Percentiles rank a stretch among this genome's conserved stretches.
Conservation (phyloP, 306 rosid genomes). For the Trifolium fragiferum region DNA sequence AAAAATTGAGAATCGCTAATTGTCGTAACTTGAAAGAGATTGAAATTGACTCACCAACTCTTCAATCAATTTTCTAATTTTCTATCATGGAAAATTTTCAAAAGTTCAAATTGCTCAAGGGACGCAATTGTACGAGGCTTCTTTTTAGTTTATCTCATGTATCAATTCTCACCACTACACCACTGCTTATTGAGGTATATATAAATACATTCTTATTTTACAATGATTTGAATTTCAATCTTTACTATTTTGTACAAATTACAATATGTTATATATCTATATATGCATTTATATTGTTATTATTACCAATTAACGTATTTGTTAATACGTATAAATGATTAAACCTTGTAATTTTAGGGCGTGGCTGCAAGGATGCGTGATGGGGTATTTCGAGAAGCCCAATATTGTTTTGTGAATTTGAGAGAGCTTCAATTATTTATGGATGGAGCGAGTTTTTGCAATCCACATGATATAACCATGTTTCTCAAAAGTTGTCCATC, state of each 20-base stretch:
- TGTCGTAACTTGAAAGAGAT: neutral
- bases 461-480: conserved; percentile 43
- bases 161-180: conserved; percentile 36
- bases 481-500: conserved; percentile 46
- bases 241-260: too few relatives aligned
- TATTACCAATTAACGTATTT: too few relatives aligned
- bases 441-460: conserved; percentile 46
- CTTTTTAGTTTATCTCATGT: conserved; percentile 27
- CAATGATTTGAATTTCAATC: too few relatives aligned
- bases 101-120: neutral
- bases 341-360: conserved; percentile 33
- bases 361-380: conserved; percentile 27
- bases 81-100: conserved; percentile 23
- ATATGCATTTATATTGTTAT: too few relatives aligned
- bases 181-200: conserved; percentile 52
- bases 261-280: too few relatives aligned
- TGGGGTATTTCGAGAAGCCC: neutral
- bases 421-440: conserved; percentile 54
- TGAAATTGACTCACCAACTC: conserved; percentile 38
- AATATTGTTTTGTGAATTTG: conserved; percentile 21
- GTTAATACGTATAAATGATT: too few relatives aligned
- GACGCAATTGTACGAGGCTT: conserved; percentile 29
- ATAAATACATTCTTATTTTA: too few relatives aligned
- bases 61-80: conserved; percentile 15
- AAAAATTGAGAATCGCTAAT: conserved; percentile 31